These are phyloP conservation scores for Hanseniaspora sp. DNA, from an alignment of 1,139 yeast species.

Conservation along the genomic window DNA sequence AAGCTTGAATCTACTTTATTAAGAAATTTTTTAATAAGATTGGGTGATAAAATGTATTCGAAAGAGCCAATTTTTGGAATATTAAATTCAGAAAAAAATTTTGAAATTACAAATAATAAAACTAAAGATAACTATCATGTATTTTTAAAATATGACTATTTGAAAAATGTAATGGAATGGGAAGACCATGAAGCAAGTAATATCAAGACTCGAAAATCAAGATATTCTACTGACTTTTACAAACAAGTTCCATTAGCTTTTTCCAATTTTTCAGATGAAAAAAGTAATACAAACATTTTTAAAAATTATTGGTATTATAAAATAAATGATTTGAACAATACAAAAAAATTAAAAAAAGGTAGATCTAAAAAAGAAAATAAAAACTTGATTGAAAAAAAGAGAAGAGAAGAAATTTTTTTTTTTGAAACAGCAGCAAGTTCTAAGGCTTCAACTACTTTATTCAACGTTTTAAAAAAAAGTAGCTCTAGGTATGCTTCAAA, in stretches of 20 bases:
- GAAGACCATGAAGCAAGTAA: neutral
- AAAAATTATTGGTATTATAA: neutral
- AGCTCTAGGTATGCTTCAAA: too few relatives aligned
- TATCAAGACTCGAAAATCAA: neutral
- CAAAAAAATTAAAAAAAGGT: neutral
- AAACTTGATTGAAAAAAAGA: too few relatives aligned
- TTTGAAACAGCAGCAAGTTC: neutral
- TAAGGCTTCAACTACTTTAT: neutral
- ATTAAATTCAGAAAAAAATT: neutral
- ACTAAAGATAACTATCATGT: neutral
- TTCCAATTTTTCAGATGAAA: neutral
- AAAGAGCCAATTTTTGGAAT: neutral
- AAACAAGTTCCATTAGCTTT: neutral
- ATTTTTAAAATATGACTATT: slow-evolving; percentile 1
- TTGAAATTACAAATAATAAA: too few relatives aligned
- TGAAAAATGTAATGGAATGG: slow-evolving; percentile 6
- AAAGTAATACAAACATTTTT: neutral
- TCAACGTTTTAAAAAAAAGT: neutral
- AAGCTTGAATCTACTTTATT: neutral
- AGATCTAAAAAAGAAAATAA: neutral
- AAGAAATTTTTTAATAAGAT: neutral
- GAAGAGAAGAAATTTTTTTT: too few relatives aligned
- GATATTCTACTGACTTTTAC: neutral
- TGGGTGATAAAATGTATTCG: neutral
- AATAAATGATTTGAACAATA: too few relatives aligned